Percentiles rank a stretch among this genome's conserved stretches.
Evolutionary conservation across 2,329 filamentous ascomycete genomes (phyloP).

Genomic region (Diaporthe aspalathi): DNA sequence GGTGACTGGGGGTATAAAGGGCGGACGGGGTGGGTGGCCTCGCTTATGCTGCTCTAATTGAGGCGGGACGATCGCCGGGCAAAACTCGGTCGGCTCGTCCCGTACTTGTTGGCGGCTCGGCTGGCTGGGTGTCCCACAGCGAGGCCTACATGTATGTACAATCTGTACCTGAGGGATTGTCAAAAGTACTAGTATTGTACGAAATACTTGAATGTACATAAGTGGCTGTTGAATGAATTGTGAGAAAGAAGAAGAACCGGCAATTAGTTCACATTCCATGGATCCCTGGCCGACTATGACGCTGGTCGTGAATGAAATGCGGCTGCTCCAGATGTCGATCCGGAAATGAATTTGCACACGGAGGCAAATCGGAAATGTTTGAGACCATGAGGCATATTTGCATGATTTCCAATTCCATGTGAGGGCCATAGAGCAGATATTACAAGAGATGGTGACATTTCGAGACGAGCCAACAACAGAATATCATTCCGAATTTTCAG

Average conservation of each 20-base stretch:
- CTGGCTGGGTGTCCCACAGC: background rate
- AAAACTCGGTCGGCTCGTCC: constrained; percentile 14
- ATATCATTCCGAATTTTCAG: background rate
- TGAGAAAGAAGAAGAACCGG: background rate
- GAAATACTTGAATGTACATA: background rate
- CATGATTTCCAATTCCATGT: no score
- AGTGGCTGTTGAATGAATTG: background rate
- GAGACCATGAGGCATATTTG: no score
- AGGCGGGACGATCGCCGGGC: constrained; percentile 17
- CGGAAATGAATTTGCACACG: no score
- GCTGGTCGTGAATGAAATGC: background rate
- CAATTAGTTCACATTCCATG: no score
- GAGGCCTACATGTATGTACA: background rate
- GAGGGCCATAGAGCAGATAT: no score
- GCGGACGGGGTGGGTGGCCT: background rate
- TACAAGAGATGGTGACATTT: no score
- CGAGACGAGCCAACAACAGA: no score
- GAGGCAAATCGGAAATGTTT: no score
- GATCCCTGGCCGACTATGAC: background rate
- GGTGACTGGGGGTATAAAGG: background rate
- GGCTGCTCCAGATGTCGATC: no score
- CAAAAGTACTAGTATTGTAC: background rate
- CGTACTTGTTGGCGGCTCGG: background rate
- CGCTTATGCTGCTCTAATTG: background rate
- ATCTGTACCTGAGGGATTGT: background rate